Evolutionary conservation across 805 yeast species (phyloP), one percentile per base, ranked within the genome.

Genomic region (Ogataea populi-albae): DNA sequence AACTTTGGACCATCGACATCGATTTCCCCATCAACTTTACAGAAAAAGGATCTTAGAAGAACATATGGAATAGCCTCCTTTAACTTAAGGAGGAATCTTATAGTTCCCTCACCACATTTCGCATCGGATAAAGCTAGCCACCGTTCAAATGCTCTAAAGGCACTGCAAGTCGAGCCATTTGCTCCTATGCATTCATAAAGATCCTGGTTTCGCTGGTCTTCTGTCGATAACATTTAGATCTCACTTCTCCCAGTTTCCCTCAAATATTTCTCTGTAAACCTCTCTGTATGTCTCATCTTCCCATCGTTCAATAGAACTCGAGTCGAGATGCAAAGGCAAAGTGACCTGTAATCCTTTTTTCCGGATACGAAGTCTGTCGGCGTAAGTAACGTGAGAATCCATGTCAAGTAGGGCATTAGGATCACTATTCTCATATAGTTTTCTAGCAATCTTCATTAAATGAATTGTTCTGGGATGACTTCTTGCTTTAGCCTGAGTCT

Each of bases 231-330:
- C 64, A 35, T 45, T 68, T 6, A 72, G 63, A 36, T 69, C 73
- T 49, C 55, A 68, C 5, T 60, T 50, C 49, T 68, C 71, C 73
- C 73, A 68, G 7, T 47, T 38, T 4, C 68, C 69, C 8, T 58
- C 60, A 24, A 59, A 61, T 16, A 70, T 64, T 16, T 48, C 49
- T 10, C 46, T 35, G 44, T 69, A 70, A 26, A 55, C 54, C 5
- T 47, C 41, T 8, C 64, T 40, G 47, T 66, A 69, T 23, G 51
- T 58, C 10, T 35, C 41, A 46, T 69, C 73, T 44, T 68, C 73
- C 73, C 75, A 69, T 37, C 75, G 50, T 43, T 68, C 73, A 26
- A 68, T 46, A 3, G 69, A 59, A 6, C 70, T 66, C 7, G 65
- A 55, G 42, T 69, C 73, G 9, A 58, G 50, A 36, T 69, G 73